Percentiles rank a stretch among this genome's conserved stretches.
Evolutionary conservation across 106 monocot species (phyloP).

Genomic region (Posidonia australis): DNA sequence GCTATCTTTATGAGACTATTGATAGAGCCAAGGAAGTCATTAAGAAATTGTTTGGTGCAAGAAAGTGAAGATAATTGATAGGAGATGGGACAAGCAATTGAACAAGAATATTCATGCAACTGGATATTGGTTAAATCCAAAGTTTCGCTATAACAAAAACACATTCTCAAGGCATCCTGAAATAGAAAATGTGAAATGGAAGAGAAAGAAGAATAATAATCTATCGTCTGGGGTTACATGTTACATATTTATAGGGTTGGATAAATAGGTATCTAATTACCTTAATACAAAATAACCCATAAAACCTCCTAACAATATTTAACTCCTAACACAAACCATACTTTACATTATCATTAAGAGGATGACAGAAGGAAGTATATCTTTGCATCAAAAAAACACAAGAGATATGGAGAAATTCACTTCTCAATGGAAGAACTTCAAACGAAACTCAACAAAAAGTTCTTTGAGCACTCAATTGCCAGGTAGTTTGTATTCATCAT

Average conservation of each 20-base stretch:
- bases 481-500: background rate
- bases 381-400: background rate
- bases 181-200: too few relatives aligned
- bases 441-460: background rate
- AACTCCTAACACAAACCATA: background rate
- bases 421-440: background rate
- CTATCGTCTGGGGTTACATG: too few relatives aligned
- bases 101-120: background rate
- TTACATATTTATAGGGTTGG: too few relatives aligned
- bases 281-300: too few relatives aligned
- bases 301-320: too few relatives aligned
- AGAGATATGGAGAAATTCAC: background rate
- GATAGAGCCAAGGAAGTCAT: background rate
- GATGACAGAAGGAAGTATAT: background rate
- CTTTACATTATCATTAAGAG: background rate
- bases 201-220: too few relatives aligned
- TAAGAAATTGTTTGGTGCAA: background rate
- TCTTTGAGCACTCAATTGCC: background rate
- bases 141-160: background rate
- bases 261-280: too few relatives aligned
- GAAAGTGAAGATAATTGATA: background rate
- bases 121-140: background rate
- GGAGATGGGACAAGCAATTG: background rate
- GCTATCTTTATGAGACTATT: slow-evolving; percentile 2
- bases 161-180: background rate